phyloP scores from a whole-genome alignment of 257 asterid genomes.

The Petunia secreta region DNA sequence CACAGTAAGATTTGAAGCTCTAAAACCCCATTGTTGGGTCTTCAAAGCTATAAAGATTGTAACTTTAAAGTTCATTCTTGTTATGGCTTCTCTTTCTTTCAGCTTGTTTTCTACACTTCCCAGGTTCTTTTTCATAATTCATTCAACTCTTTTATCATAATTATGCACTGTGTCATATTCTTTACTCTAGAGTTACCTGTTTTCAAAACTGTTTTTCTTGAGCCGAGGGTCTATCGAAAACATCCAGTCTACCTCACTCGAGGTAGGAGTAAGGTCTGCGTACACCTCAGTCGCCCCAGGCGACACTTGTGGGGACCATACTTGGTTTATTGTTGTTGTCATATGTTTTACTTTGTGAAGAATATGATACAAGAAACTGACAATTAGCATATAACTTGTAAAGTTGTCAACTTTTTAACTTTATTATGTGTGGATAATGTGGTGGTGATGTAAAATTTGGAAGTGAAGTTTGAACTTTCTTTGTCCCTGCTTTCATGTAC shows the following conservation, averaged over 20 bases:
- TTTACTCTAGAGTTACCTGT: background rate
- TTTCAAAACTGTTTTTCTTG: no score
- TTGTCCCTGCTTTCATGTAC: background rate
- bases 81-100: conserved; percentile 71
- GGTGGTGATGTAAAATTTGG: background rate
- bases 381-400: background rate
- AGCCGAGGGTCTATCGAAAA: no score
- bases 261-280: no score
- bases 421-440: background rate
- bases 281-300: no score
- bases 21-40: conserved; percentile 25
- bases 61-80: conserved; percentile 40
- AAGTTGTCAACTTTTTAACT: conserved; percentile 20
- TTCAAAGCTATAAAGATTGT: conserved; percentile 30
- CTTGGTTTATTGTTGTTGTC: no score
- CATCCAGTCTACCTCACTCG: no score
- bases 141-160: conserved; percentile 4
- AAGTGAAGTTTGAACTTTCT: background rate
- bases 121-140: conserved; percentile 60
- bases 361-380: background rate
- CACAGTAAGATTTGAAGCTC: conserved; percentile 20
- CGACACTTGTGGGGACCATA: no score
- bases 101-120: conserved; percentile 60
- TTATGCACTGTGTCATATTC: background rate
- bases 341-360: conserved; percentile 9